These are phyloP conservation scores for Melanopsichium pennsylvanicum DNA, from an alignment of 1,284 basidiomycete species.

Conservation along the genomic window DNA sequence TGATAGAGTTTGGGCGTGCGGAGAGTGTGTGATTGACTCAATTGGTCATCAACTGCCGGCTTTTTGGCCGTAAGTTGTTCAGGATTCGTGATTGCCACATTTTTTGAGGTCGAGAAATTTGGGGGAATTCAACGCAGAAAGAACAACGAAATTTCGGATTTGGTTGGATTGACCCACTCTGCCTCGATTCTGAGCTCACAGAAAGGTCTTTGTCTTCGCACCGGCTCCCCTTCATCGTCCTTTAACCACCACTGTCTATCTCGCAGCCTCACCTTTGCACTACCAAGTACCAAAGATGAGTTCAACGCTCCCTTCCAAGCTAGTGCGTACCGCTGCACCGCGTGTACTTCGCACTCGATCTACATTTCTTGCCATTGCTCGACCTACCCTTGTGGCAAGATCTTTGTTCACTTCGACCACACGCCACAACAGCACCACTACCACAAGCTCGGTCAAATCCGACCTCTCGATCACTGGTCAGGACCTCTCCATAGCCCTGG, in stretches of 20 bases:
- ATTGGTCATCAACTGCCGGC: constrained; percentile 3
- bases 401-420: constrained; percentile 13
- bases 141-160: no score
- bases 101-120: no score
- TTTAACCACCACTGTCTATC: no score
- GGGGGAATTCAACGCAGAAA: no score
- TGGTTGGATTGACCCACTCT: no score
- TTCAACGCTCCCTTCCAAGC: constrained; percentile 13
- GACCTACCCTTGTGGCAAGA: no score
- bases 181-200: no score
- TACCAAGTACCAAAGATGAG: constrained; percentile 6
- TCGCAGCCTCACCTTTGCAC: neutral
- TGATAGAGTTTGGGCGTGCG: no score
- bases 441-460: neutral
- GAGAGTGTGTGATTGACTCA: no score
- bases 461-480: constrained; percentile 20
- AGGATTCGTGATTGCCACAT: no score
- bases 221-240: neutral
- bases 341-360: constrained; percentile 13
- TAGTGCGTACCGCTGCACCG: constrained; percentile 22
- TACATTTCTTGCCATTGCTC: no score
- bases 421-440: neutral
- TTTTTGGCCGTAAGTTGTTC: constrained; percentile 29
- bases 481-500: constrained; percentile 44
- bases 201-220: no score